These are phyloP conservation scores for Cladophialophora chaetospira DNA, from an alignment of 2,329 filamentous ascomycete genomes.

Conservation along the genomic window DNA sequence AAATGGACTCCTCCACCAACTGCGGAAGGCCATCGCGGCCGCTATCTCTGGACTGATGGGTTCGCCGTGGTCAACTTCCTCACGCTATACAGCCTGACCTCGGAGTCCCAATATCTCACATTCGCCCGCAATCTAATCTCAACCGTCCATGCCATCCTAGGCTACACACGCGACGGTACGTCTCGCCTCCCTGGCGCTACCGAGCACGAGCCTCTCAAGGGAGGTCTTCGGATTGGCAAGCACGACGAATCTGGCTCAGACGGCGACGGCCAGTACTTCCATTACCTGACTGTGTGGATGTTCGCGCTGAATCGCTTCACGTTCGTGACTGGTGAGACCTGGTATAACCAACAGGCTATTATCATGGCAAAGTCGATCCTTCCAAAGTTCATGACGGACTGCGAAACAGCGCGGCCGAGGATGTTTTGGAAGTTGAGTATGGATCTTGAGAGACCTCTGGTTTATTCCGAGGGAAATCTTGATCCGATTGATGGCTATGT, in stretches of 20 bases:
- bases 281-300: conserved; percentile 65
- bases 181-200: conserved; percentile 55
- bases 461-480: conserved; percentile 56
- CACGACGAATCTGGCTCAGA: conserved; percentile 51
- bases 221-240: conserved; percentile 63
- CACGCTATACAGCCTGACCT: conserved; percentile 52
- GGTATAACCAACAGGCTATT: conserved; percentile 56
- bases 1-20: conserved; percentile 54
- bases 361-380: conserved; percentile 57
- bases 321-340: conserved; percentile 48
- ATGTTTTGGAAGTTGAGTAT: conserved; percentile 62
- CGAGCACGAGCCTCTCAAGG: conserved; percentile 53
- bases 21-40: conserved; percentile 58
- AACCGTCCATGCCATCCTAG: conserved; percentile 57
- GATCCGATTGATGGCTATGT: conserved; percentile 60
- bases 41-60: conserved; percentile 64
- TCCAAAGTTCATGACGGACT: conserved; percentile 52
- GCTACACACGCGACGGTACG: conserved; percentile 53
- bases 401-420: conserved; percentile 37
- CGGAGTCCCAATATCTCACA: conserved; percentile 48
- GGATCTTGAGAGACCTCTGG: conserved; percentile 52
- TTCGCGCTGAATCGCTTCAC: conserved; percentile 60
- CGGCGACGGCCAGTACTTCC: conserved; percentile 63
- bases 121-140: conserved; percentile 53
- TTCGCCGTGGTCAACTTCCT: conserved; percentile 63